A percentile compares a stretch with the other conserved stretches of the same genome.
Evolutionary conservation across 2,329 filamentous ascomycete species (phyloP).

Genomic region (Paecilomyces sp.): DNA sequence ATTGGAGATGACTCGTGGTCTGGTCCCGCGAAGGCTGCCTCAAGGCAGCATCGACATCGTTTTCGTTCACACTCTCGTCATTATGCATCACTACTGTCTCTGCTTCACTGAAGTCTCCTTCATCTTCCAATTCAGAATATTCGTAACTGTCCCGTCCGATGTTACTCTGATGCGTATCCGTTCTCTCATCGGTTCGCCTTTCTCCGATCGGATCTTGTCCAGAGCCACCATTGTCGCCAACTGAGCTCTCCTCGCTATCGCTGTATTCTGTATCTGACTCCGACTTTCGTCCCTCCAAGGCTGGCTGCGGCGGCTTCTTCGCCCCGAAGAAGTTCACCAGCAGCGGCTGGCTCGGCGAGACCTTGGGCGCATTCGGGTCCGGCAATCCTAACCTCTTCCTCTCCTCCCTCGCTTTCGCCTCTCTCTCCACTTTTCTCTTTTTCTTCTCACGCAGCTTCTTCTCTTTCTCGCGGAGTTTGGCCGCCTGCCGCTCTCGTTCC

Average conservation of each 20-base stretch:
- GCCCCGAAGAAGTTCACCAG: slow-evolving; percentile 24
- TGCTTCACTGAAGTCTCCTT: neutral
- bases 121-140: neutral
- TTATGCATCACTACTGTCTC: neutral
- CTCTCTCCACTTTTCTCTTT: slow-evolving; percentile 28
- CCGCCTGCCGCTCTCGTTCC: slow-evolving; percentile 31
- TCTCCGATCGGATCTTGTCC: neutral
- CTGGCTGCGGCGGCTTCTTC: slow-evolving; percentile 1
- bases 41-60: neutral
- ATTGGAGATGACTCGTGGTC: neutral
- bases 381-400: slow-evolving; percentile 22
- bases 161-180: neutral
- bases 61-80: neutral
- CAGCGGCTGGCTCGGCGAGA: slow-evolving; percentile 28
- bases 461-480: slow-evolving; percentile 29
- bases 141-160: neutral
- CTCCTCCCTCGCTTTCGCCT: slow-evolving; percentile 26
- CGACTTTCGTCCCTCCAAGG: neutral
- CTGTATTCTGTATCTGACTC: neutral
- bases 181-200: neutral
- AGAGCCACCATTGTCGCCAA: neutral
- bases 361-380: slow-evolving; percentile 21
- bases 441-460: slow-evolving; percentile 25
- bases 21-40: neutral
- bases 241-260: slow-evolving; percentile 1